Base-by-base conservation (phyloP, 345 rosid species). In the Arabidopsis thaliana region DNA sequence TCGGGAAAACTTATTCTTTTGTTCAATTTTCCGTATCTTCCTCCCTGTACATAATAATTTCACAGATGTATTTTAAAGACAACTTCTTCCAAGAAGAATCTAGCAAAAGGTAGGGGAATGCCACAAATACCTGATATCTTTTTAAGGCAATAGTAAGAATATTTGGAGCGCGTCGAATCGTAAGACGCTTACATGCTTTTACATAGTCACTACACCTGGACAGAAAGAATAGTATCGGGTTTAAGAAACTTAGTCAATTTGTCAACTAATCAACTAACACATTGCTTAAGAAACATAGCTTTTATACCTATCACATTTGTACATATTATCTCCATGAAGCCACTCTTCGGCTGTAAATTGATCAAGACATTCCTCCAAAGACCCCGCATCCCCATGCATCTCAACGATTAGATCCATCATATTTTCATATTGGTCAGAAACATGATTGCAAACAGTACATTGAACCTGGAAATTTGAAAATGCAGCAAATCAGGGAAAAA, bases 391-490 rank as follows among this genome's bases (percentile, higher is more conserved):
- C 11, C 99, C 99, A 72, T 90, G 97, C 55, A 93, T 96, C 83
- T 93, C 98, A 71, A 96, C 97, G 7, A 88, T 91, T 66, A 96
- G 80, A 84, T 96, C 99, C 99, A 96, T 89, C 96, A 96, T 90
- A 73, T 93, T 96, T 78, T 96, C 99, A 80, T 87, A 83, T 71
- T 93, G 98, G 69, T 87, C 87, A 30, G 99, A 96, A 48, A 88
- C 78, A 58, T 91, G 85, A 59, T 74, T 32, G 76, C 99, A 96
- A 25, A 82, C 85, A 32, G 91, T 80, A 67, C 98, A 96, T 32
- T 84, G 83, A 73, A 94, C 97, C 97, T 94, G 75, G 41, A 75
- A 63, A 55, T 74, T 64, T 50, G 33, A 25, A 45, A 32, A 42
- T 37, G 20, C 11, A 40, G 40, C 8, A 56, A 24, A 60, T 79